Base-by-base conservation (phyloP, 768 basidiomycete species). In the Cyclocybe cylindracea region DNA sequence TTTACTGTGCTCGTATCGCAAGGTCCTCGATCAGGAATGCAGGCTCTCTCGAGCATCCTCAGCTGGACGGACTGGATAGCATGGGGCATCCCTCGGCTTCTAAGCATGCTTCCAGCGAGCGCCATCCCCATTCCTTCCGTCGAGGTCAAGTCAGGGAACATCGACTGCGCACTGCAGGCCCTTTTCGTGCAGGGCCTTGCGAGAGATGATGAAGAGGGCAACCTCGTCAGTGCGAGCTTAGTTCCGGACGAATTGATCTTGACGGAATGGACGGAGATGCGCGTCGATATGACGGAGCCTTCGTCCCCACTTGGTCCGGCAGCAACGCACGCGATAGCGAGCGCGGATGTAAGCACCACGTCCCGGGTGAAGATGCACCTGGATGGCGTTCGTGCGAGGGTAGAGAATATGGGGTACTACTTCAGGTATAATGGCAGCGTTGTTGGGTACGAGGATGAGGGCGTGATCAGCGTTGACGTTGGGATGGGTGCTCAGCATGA, bases 321-420 rank as follows among this genome's bases (percentile, higher is more conserved):
- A n/a, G 9, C 16, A 16, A 13, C 50, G 18, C 9, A 34, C 24
- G 41, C n/a, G 14, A 7, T 41, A n/a, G 10, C 43, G 2, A 51
- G 44, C 18, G 50, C 61, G 10, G 50, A 51, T 4, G 54, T 66
- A 13, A 54, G 61, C 39, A 63, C 59, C 13, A 61, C 60, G 2
- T 65, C 63, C 3, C 56, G 66, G 9, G 55, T 69, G 1, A 60
- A 53, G 31, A 49, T 70, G n/a, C 65, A 66, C 35, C 54, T 73
- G 48, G 71, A 73, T 36, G 75, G 75, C 0, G 58, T 75, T 7
- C 63, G 70, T 19, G 60, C 68, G 49, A 60, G 59, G 14, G 56
- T 68, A 7, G 66, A 65, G 39, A 69, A 65, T 0, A 51, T 75
- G 55, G 72, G 70, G n/a, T 74, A 73, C 50, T 74, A 71, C 45